Conservation (phyloP, 2,329 filamentous ascomycete species). For the Fragosphaeria purpurea region DNA sequence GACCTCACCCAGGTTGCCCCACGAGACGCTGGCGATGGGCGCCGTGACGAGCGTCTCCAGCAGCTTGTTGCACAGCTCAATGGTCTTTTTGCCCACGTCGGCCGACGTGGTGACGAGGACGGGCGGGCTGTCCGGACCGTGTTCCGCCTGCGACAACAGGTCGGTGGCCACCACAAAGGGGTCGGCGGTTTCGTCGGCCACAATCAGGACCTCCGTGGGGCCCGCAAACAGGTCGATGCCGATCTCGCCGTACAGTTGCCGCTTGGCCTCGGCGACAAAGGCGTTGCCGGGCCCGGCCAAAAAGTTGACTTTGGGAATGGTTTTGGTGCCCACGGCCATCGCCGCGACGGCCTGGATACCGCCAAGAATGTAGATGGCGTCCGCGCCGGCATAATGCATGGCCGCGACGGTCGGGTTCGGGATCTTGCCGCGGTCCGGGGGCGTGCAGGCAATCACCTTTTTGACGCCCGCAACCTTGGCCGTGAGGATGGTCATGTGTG, state of each 20-base stretch:
- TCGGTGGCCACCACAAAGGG: slow-evolving; percentile 35
- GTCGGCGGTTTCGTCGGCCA: slow-evolving; percentile 37
- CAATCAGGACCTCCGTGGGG: slow-evolving; percentile 41
- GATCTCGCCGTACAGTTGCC: slow-evolving; percentile 41
- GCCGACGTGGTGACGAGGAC: slow-evolving; percentile 38
- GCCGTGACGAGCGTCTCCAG: slow-evolving; percentile 32
- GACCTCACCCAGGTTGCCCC: slow-evolving; percentile 36
- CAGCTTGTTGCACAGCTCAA: slow-evolving; percentile 26
- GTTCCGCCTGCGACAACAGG: slow-evolving; percentile 38
- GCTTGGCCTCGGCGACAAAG: slow-evolving; percentile 44
- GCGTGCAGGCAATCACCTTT: slow-evolving; percentile 41
- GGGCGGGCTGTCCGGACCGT: slow-evolving; percentile 41
- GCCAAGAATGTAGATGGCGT: slow-evolving; percentile 40
- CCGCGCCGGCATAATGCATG: slow-evolving; percentile 38
- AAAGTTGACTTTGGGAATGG: slow-evolving; percentile 45
- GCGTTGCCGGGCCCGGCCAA: slow-evolving; percentile 45
- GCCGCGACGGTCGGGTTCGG: slow-evolving; percentile 40
- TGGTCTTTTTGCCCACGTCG: slow-evolving; percentile 26
- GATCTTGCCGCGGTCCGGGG: slow-evolving; percentile 37
- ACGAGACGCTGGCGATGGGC: slow-evolving; percentile 31
- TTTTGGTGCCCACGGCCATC: slow-evolving; percentile 45
- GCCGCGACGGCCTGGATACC: slow-evolving; percentile 50
- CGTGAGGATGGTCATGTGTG: slow-evolving; percentile 46
- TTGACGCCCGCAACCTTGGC: slow-evolving; percentile 43
- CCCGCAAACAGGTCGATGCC: slow-evolving; percentile 45